Evolutionary conservation across 352 stramenopile species (phyloP), one percentile per base, ranked within the genome.

Genomic region (Pythium rishiriense): DNA sequence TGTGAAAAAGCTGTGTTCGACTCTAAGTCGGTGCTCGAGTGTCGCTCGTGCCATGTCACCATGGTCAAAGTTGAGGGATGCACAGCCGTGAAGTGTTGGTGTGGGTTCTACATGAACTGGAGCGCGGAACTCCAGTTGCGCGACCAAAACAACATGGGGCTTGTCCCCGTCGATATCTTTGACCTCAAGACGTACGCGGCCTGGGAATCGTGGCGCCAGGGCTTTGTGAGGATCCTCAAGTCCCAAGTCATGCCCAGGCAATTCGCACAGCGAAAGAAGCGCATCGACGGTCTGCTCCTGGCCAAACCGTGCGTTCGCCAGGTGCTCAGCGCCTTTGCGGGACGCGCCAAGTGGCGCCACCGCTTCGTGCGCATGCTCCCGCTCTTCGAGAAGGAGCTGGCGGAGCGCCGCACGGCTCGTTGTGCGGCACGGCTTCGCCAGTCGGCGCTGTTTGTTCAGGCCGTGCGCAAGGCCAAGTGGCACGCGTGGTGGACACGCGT

Each of bases 91-190:
- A 11, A 8, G 25, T 74, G 67, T 53, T 62, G 29, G 56, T 74
- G 67, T 28, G 67, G 67, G 8, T 76, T 78, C 47, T 10, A 0
- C 25, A 79, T 87, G 64, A 17, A 25, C 6, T 84, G 78, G 78
- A 21, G 5, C 2, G n/a, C 67, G 0, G 75, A 81, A 31, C 25
- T 70, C 24, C 35, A 24, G 10, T 43, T 63, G 4, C 69, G 58
- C 1, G 48, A 69, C n/a, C 61, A 55, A 15, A 12, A 69, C 39
- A 54, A 50, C 9, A 70, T 66, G 2, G 56, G 68, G 15, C 46
- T 81, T 14, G 24, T 82, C 11, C 72, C 71, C 1, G 69, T 82
- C 28, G 73, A 82, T 35, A 39, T 66, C 0, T 80, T 74, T 48
- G 73, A 84, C 56, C 35, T 64, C 35, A 57, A 69, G 2, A 21